Percentiles rank a stretch among this genome's conserved stretches.
Conservation (phyloP, 2,329 filamentous ascomycete genomes). For the Neophaeococcomyces mojaviensis region DNA sequence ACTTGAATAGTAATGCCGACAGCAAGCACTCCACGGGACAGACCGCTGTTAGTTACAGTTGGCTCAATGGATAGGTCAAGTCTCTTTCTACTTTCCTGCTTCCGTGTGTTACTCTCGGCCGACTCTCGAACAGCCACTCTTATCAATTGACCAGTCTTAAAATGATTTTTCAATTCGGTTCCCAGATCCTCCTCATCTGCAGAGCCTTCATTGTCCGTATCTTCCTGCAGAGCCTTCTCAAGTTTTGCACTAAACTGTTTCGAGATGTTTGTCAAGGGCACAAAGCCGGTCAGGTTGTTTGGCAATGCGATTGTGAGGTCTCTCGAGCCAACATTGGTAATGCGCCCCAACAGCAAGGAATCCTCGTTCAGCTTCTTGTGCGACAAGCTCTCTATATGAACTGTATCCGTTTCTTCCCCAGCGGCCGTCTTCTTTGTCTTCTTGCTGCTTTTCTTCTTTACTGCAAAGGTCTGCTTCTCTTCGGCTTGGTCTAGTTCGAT, state of each 20-base stretch:
- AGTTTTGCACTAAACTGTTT: slow-evolving; percentile 68
- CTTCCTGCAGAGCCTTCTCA: slow-evolving; percentile 56
- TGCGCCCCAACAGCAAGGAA: slow-evolving; percentile 78
- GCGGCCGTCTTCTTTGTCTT: slow-evolving; percentile 43
- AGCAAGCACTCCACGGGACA: slow-evolving; percentile 66
- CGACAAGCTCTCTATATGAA: slow-evolving; percentile 72
- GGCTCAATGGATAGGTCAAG: slow-evolving; percentile 86
- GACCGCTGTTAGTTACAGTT: slow-evolving; percentile 65
- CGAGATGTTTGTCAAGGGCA: slow-evolving; percentile 88
- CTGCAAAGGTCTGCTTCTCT: slow-evolving; percentile 27
- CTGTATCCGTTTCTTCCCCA: slow-evolving; percentile 44
- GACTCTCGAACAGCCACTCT: slow-evolving; percentile 77
- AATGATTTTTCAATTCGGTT: slow-evolving; percentile 67
- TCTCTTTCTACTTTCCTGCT: slow-evolving; percentile 63
- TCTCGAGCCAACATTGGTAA: slow-evolving; percentile 70
- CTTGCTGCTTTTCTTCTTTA: slow-evolving; percentile 32
- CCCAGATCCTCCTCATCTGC: slow-evolving; percentile 44
- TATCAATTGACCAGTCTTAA: slow-evolving; percentile 78
- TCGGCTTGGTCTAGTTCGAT: slow-evolving; percentile 40
- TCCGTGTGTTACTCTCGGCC: slow-evolving; percentile 44
- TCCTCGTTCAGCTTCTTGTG: slow-evolving; percentile 85
- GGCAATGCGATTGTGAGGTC: slow-evolving; percentile 77
- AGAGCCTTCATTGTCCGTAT: slow-evolving; percentile 48
- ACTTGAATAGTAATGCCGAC: slow-evolving; percentile 75
- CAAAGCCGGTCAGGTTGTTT: slow-evolving; percentile 86